Evolutionary conservation across 2,329 filamentous ascomycete genomes (phyloP).

Genomic region (Neocatenulostroma microsporum): DNA sequence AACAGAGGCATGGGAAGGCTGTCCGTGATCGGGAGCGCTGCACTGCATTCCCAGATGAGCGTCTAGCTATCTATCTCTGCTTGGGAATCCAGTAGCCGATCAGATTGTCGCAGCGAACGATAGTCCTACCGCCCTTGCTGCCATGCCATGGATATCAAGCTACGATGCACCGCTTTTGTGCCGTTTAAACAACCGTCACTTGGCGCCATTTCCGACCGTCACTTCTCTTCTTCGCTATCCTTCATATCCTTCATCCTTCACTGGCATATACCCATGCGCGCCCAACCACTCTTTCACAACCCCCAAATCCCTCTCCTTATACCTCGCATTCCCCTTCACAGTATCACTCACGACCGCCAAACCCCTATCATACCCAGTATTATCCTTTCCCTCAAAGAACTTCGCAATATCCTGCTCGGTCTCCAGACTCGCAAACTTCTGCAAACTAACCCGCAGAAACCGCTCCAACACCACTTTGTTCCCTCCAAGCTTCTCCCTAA

Average conservation of each 20-base stretch:
- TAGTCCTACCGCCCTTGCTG: too few species aligned
- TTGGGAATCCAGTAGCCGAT: too few species aligned
- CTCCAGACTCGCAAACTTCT: constrained; percentile 65
- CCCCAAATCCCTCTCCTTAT: constrained; percentile 67
- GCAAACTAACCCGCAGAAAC: constrained; percentile 70
- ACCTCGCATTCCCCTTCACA: constrained; percentile 73
- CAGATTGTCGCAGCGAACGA: too few species aligned
- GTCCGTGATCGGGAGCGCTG: too few species aligned
- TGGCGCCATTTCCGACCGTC: too few species aligned
- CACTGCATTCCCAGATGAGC: too few species aligned
- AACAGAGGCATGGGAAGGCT: too few species aligned
- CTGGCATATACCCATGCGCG: constrained; percentile 49
- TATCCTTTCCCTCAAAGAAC: constrained; percentile 86
- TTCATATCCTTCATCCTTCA: constrained; percentile 5
- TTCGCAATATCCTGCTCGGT: constrained; percentile 66
- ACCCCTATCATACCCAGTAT: constrained; percentile 75
- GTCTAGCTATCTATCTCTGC: too few species aligned
- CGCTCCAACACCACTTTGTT: constrained; percentile 88
- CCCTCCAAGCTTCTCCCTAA: constrained; percentile 62
- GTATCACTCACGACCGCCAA: constrained; percentile 79
- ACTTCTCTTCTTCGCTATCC: too few species aligned
- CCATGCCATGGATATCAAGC: too few species aligned
- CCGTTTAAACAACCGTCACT: too few species aligned
- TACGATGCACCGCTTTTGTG: too few species aligned
- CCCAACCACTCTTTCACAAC: constrained; percentile 72